Evolutionary conservation across 805 yeast genomes (phyloP), one percentile per base, ranked within the genome.

Genomic region (Cyberlindnera suaveolens): DNA sequence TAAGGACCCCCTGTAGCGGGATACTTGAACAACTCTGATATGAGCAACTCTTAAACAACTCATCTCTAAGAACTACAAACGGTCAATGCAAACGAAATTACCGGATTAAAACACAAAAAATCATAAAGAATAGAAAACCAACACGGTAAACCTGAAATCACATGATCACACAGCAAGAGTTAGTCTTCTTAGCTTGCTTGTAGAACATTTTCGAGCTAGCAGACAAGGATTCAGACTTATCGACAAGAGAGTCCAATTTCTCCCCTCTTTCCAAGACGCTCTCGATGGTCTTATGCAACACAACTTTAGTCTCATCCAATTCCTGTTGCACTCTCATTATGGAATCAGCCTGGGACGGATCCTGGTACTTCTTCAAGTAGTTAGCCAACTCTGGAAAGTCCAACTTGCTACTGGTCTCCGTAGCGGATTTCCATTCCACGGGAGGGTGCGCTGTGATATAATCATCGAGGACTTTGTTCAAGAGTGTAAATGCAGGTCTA

Each of bases 271-370:
- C 95, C 61, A 93, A 74, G 8, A 93, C 96, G 48, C 84, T 75
- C 66, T 93, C 97, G 53, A 93, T 91, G 38, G 97, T 89, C 68
- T 91, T 90, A 67, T 93, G 98, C 58, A 93, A 72, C 34, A 90
- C 96, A 55, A 91, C 87, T 71, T 93, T 93, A 31, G 99, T 93
- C 62, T 93, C 99, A 65, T 93, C 99, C 57, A 93, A 77, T 66
- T 93, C 99, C 61, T 89, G 95, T 70, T 93, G 99, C 18, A 93
- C 99, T 64, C 84, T 85, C 95, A 93, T 83, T 49, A 93, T 80
- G 10, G 96, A 84, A 63, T 93, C 99, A 0, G 98, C 98, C 70
- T 93, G 96, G 34, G 84, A 75, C 27, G 99, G 99, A 63, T 93
- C 96, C 68, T 93, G 99, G 67, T 93, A 93, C 59, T 86, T 86